Evolutionary conservation across 257 asterid species (phyloP).

Genomic region (Cordia subcordata): DNA sequence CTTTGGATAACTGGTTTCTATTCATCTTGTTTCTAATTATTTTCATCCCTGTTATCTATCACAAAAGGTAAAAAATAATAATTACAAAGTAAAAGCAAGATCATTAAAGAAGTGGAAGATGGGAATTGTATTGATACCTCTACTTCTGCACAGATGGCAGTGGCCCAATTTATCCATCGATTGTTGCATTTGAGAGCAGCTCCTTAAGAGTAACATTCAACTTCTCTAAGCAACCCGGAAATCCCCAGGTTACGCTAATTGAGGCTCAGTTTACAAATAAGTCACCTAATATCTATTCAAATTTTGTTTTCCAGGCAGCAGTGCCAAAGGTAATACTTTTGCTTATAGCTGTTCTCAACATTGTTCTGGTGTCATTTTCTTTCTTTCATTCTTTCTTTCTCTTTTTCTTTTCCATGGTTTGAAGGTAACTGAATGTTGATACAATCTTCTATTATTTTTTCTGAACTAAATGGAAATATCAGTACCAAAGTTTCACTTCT

Average conservation of each 20-base stretch:
- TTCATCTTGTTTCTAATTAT: background rate
- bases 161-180: constrained; percentile 61
- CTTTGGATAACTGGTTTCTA: background rate
- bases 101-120: background rate
- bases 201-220: constrained; percentile 60
- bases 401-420: no score
- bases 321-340: constrained; percentile 78
- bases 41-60: background rate
- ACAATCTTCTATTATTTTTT: no score
- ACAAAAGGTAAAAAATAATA: background rate
- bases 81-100: background rate
- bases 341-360: no score
- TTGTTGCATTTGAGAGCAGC: constrained; percentile 84
- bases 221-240: constrained; percentile 77
- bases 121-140: background rate
- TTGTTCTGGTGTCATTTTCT: no score
- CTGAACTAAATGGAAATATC: no score
- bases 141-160: constrained; percentile 48
- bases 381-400: no score
- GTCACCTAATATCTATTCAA: constrained; percentile 54
- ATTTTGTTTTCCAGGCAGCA: constrained; percentile 90
- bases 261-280: constrained; percentile 78
- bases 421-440: no score
- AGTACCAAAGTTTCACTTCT: no score
- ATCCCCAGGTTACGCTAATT: constrained; percentile 54